A percentile compares a stretch with the other conserved stretches of the same genome.
phyloP scores from a whole-genome alignment of 768 basidiomycete genomes.

The Phanerochaete carnosa region DNA sequence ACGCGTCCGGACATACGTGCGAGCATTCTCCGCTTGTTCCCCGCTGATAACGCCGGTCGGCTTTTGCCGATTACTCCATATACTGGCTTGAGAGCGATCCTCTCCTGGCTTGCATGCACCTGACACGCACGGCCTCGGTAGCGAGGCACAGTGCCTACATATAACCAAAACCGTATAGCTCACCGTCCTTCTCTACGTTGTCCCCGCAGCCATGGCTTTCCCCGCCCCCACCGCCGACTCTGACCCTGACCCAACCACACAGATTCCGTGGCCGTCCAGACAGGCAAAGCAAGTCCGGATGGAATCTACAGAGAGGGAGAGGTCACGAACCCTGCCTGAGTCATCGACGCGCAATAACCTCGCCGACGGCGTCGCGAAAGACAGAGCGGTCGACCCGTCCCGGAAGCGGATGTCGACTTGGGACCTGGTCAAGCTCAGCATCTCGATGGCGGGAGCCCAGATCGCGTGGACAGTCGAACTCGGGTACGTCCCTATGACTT shows the following conservation, averaged over 20 bases:
- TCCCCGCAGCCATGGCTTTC: slow-evolving; percentile 48
- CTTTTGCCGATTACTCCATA: slow-evolving; percentile 8
- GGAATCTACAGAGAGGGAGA: slow-evolving; percentile 9
- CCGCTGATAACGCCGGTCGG: slow-evolving; percentile 8
- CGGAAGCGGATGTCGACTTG: slow-evolving; percentile 30
- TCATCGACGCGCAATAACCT: slow-evolving; percentile 5
- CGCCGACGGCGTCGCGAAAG: slow-evolving; percentile 17
- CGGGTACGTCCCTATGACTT: slow-evolving; percentile 54
- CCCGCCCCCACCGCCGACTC: slow-evolving; percentile 41
- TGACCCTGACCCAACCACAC: slow-evolving; percentile 76
- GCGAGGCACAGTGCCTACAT: slow-evolving; percentile 8
- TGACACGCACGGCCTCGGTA: background rate
- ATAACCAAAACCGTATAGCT: background rate
- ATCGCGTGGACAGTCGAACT: slow-evolving; percentile 96
- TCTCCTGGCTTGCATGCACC: background rate
- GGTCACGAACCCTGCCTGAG: slow-evolving; percentile 2
- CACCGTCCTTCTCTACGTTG: background rate
- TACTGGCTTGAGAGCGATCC: background rate
- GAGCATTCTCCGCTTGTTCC: background rate
- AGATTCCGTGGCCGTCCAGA: slow-evolving; percentile 71
- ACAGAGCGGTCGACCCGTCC: background rate
- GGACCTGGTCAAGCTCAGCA: slow-evolving; percentile 70
- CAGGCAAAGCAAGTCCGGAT: slow-evolving; percentile 19
- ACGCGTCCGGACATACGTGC: too few species aligned
- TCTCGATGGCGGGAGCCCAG: slow-evolving; percentile 94